Conservation (phyloP, 148 eudicot species). For the Heliosperma pusillum region DNA sequence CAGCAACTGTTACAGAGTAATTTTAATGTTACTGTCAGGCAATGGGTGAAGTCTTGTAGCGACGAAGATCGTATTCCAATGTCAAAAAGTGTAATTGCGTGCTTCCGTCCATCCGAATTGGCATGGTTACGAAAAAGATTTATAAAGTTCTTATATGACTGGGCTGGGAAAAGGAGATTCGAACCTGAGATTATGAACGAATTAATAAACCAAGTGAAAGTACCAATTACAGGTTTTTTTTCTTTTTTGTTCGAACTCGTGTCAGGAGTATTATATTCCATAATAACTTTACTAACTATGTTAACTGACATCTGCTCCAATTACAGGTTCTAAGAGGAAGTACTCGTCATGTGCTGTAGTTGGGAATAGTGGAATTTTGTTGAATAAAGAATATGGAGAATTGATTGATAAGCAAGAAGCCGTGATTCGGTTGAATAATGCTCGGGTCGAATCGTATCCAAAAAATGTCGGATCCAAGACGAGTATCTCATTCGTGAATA, state of each 20-base stretch:
- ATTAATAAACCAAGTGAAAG: constrained; percentile 36
- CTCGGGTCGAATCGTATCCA: constrained; percentile 41
- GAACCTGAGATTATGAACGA: constrained; percentile 49
- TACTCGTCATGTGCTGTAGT: constrained; percentile 80
- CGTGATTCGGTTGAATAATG: constrained; percentile 82
- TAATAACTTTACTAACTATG: too few species aligned
- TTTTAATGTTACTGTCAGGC: constrained; percentile 2
- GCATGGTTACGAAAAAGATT: constrained; percentile 33
- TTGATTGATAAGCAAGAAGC: constrained; percentile 64
- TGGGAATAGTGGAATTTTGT: constrained; percentile 83
- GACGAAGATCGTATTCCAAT: background rate
- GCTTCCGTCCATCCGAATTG: constrained; percentile 43
- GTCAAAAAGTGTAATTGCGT: constrained; percentile 40
- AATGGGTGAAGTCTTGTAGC: too few species aligned
- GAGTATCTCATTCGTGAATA: constrained; percentile 66
- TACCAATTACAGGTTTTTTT: too few species aligned
- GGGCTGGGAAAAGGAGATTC: constrained; percentile 51
- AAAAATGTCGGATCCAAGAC: constrained; percentile 66
- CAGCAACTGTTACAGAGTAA: constrained; percentile 50
- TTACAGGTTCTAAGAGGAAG: constrained; percentile 19
- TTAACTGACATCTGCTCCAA: too few species aligned
- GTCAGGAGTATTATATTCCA: too few species aligned
- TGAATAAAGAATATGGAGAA: constrained; percentile 44
- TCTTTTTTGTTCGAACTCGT: too few species aligned
- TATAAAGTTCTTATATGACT: constrained; percentile 41